These are phyloP conservation scores for Tetracentron sinense DNA, from an alignment of 164 flowering plant species.

Conservation along the genomic window DNA sequence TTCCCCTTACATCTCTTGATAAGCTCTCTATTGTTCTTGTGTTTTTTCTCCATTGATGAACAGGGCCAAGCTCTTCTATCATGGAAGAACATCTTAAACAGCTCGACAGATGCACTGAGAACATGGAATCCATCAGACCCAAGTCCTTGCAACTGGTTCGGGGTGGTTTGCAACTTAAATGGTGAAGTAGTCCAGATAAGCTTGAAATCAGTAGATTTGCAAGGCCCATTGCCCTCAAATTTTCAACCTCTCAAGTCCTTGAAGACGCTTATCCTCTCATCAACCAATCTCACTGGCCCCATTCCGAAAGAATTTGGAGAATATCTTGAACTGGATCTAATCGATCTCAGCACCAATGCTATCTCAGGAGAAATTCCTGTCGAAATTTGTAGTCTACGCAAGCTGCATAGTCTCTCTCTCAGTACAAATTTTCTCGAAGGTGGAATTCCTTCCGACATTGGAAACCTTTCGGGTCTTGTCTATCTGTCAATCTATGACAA, in stretches of 20 bases:
- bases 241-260: slow-evolving; percentile 45
- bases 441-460: no score
- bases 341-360: slow-evolving; percentile 49
- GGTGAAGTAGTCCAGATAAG: slow-evolving; percentile 39
- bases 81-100: slow-evolving; percentile 52
- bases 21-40: slow-evolving; percentile 26
- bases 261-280: slow-evolving; percentile 41
- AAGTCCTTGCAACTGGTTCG: slow-evolving; percentile 56
- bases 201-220: slow-evolving; percentile 42
- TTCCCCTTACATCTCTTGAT: slow-evolving; percentile 25
- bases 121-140: slow-evolving; percentile 49
- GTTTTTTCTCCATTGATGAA: slow-evolving; percentile 43
- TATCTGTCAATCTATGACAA: no score
- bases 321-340: slow-evolving; percentile 26
- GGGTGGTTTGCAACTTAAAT: slow-evolving; percentile 45
- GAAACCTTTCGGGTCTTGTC: no score
- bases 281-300: slow-evolving; percentile 50
- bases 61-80: slow-evolving; percentile 52
- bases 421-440: no score
- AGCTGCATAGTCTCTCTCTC: no score
- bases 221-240: slow-evolving; percentile 55
- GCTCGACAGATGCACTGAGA: slow-evolving; percentile 25
- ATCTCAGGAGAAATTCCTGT: no score
- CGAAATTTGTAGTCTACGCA: no score
- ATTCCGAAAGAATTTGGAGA: slow-evolving; percentile 61